phyloP scores from a whole-genome alignment of 2,329 filamentous ascomycete genomes.

The Thielaviopsis ethacetica region DNA sequence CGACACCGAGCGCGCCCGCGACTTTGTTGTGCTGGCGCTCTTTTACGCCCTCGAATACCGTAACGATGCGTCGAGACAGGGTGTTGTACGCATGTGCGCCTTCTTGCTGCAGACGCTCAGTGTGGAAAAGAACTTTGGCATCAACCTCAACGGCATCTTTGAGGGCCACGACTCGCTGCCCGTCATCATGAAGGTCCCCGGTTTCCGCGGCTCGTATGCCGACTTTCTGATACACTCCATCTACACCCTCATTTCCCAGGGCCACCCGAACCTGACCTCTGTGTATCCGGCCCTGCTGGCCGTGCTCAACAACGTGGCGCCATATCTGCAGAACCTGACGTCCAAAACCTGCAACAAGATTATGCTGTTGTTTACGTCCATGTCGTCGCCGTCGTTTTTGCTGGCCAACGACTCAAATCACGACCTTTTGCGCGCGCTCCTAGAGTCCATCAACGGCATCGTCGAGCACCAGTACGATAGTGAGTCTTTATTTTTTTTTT shows the following conservation, averaged over 20 bases:
- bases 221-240: conserved; percentile 94
- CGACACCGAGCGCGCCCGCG: conserved; percentile 81
- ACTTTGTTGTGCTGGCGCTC: conserved; percentile 77
- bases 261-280: conserved; percentile 76
- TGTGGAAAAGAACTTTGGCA: conserved; percentile 78
- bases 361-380: conserved; percentile 74
- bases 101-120: conserved; percentile 91
- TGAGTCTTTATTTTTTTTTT: conserved; percentile 26
- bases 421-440: conserved; percentile 56
- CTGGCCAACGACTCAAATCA: conserved; percentile 89
- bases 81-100: conserved; percentile 90
- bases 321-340: conserved; percentile 65
- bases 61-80: conserved; percentile 72
- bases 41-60: conserved; percentile 90
- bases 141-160: conserved; percentile 77
- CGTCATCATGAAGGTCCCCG: conserved; percentile 59
- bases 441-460: conserved; percentile 80
- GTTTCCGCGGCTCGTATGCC: conserved; percentile 79
- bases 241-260: conserved; percentile 77
- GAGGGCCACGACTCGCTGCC: conserved; percentile 80
- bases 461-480: conserved; percentile 75
- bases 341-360: conserved; percentile 62
- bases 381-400: conserved; percentile 86
- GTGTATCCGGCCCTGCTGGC: conserved; percentile 86
- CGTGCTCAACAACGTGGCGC: conserved; percentile 83